These are phyloP conservation scores for Apophysomyces ossiformis DNA, from an alignment of 371 early-diverging fungal genomes.

Conservation along the genomic window DNA sequence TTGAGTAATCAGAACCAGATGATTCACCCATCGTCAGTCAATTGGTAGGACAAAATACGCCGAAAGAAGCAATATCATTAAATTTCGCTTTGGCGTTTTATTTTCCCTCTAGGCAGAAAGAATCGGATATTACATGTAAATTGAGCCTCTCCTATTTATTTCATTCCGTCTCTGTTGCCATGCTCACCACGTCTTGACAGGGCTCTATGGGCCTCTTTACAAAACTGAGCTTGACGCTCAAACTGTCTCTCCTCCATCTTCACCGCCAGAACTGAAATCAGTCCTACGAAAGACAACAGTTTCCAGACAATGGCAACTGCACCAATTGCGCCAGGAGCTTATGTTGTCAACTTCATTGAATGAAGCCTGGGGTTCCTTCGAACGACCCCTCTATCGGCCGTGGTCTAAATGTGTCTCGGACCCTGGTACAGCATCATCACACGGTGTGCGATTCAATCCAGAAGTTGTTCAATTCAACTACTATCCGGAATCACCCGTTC, in stretches of 20 bases:
- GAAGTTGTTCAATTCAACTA: conserved; percentile 25
- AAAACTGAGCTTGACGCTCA: not conserved
- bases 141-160: not conserved
- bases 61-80: not conserved
- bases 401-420: conserved; percentile 9
- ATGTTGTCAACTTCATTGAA: not conserved
- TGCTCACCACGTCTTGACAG: conserved; percentile 10
- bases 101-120: conserved; percentile 39
- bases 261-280: not conserved
- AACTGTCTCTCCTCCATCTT: not conserved
- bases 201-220: conserved; percentile 33
- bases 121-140: conserved; percentile 40
- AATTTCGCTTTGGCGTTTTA: not conserved
- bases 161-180: not conserved
- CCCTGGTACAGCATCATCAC: conserved; percentile 8
- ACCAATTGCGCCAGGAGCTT: conserved; percentile 2
- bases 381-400: conserved; percentile 7
- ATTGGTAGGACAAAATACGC: conserved; percentile 22
- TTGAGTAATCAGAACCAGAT: conserved; percentile 19
- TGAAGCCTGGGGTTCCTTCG: conserved; percentile 1
- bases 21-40: conserved; percentile 27
- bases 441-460: conserved; percentile 27
- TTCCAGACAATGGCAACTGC: not conserved
- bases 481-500: conserved; percentile 29
- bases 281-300: not conserved